Percentiles rank a stretch among this genome's conserved stretches.
These are phyloP conservation scores for Sordaria brevicollis DNA, from an alignment of 495 filamentous ascomycete species.

Conservation along the genomic window DNA sequence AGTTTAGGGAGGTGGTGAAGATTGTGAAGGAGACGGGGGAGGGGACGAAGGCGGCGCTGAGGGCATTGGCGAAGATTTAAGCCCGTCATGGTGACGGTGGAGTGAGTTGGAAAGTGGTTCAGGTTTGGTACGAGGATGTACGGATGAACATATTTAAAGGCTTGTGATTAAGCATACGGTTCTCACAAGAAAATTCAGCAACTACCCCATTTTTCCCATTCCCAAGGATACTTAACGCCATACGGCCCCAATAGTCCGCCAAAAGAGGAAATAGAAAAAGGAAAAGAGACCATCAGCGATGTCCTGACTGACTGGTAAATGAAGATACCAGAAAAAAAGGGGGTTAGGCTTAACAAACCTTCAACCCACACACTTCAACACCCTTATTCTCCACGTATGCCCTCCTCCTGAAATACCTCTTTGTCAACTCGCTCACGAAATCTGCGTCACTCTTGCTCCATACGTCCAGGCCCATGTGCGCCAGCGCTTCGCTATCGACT, in stretches of 20 bases:
- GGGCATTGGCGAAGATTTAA: constrained; percentile 32
- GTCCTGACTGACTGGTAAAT: background rate
- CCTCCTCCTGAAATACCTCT: constrained; percentile 59
- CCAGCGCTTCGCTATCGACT: constrained; percentile 60
- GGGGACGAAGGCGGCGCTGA: constrained; percentile 54
- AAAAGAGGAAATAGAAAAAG: background rate
- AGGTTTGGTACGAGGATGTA: background rate
- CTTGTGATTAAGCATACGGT: background rate
- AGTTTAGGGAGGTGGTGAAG: constrained; percentile 63
- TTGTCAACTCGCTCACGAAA: constrained; percentile 59
- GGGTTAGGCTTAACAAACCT: constrained; percentile 46
- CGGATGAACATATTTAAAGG: background rate
- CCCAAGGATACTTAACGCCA: background rate
- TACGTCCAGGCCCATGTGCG: constrained; percentile 71
- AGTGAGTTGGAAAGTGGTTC: background rate
- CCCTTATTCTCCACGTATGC: constrained; percentile 61
- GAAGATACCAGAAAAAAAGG: background rate
- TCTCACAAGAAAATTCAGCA: background rate
- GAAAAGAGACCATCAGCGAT: background rate
- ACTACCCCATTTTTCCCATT: background rate
- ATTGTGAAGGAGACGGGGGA: constrained; percentile 69
- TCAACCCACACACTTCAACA: constrained; percentile 71
- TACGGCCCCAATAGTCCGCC: background rate
- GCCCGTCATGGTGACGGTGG: background rate
- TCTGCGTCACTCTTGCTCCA: constrained; percentile 72